Evolutionary conservation across 805 yeast species (phyloP).

Genomic region (Lachancea sp.): DNA sequence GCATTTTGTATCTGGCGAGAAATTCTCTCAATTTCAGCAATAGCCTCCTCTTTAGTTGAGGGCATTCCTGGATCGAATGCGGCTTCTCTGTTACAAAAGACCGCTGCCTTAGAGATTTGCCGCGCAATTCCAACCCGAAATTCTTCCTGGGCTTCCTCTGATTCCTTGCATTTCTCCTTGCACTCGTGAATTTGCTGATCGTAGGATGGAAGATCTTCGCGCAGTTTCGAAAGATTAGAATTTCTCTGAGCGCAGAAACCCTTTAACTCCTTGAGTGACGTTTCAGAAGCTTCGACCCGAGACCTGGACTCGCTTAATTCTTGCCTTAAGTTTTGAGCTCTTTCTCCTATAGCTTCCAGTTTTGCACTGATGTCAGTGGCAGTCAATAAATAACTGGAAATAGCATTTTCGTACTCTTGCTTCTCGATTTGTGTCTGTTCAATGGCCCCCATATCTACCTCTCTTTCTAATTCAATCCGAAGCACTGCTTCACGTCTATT

Average conservation of each 20-base stretch:
- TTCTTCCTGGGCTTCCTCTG: constrained; percentile 23
- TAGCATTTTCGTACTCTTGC: constrained; percentile 20
- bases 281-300: constrained; percentile 8
- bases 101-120: constrained; percentile 30
- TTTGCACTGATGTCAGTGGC: constrained; percentile 22
- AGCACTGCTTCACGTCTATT: constrained; percentile 20
- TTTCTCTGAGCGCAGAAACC: constrained; percentile 13
- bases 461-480: constrained; percentile 22
- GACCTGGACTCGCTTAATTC: constrained; percentile 16
- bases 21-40: constrained; percentile 41
- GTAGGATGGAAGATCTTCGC: constrained; percentile 23
- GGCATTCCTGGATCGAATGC: constrained; percentile 36
- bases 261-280: constrained; percentile 14
- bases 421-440: constrained; percentile 21
- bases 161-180: constrained; percentile 17
- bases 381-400: constrained; percentile 22
- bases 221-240: constrained; percentile 18
- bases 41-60: constrained; percentile 43
- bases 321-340: constrained; percentile 16
- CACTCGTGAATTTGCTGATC: constrained; percentile 13
- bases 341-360: constrained; percentile 16
- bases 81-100: constrained; percentile 44
- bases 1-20: constrained; percentile 44
- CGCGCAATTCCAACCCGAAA: constrained; percentile 27
- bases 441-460: constrained; percentile 27